These are phyloP conservation scores for Tuber brumale DNA, from an alignment of 495 filamentous ascomycete genomes.

Conservation along the genomic window DNA sequence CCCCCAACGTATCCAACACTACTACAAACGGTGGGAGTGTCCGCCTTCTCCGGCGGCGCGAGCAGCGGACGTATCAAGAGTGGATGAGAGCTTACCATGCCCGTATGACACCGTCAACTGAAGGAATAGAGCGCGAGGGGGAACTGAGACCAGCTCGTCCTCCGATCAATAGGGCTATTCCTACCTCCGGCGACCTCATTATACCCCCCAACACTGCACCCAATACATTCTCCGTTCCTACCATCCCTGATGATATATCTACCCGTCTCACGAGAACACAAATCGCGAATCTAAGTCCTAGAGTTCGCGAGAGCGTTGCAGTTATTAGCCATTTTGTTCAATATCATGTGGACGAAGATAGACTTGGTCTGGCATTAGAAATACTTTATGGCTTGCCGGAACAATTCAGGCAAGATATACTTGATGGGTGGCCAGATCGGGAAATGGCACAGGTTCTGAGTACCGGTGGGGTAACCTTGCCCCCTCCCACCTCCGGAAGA, in stretches of 20 bases:
- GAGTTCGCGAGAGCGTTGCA: slow-evolving; percentile 21
- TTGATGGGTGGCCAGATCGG: slow-evolving; percentile 34
- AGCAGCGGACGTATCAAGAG: slow-evolving; percentile 33
- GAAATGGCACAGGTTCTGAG: slow-evolving; percentile 13
- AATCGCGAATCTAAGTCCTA: slow-evolving; percentile 26
- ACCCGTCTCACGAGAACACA: slow-evolving; percentile 22
- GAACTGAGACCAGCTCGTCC: slow-evolving; percentile 6
- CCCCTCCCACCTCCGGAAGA: not conserved
- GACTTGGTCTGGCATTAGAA: slow-evolving; percentile 2
- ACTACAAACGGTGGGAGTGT: slow-evolving; percentile 9
- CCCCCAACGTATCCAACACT: slow-evolving; percentile 1
- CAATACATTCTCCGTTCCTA: not conserved
- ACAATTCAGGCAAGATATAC: slow-evolving; percentile 20
- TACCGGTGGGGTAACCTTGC: slow-evolving; percentile 6
- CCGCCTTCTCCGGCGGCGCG: slow-evolving; percentile 26
- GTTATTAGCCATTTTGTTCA: slow-evolving; percentile 23
- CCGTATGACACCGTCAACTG: slow-evolving; percentile 20
- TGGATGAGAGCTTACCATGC: slow-evolving; percentile 37
- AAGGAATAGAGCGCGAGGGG: not conserved
- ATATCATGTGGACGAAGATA: slow-evolving; percentile 11
- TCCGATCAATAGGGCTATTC: slow-evolving; percentile 12
- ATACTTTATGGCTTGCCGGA: slow-evolving; percentile 28
- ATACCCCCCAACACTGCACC: not conserved
- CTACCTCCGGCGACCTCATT: slow-evolving; percentile 11
- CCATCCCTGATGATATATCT: slow-evolving; percentile 8